Base-by-base conservation (phyloP, 352 stramenopile species). In the Stephanocyclus meneghinianus region DNA sequence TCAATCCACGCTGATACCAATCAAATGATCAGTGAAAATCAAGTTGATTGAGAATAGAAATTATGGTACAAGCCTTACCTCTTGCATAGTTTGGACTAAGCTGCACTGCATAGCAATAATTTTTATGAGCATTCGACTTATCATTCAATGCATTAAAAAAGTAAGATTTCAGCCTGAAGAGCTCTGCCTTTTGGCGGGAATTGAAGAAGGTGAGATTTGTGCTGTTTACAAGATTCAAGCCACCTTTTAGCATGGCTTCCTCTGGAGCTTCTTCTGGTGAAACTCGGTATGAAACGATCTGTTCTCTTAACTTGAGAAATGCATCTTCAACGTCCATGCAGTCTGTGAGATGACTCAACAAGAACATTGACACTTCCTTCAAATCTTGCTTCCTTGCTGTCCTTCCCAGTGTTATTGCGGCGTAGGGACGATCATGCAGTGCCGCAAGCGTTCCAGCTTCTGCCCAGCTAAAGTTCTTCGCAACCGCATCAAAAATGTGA, bases 191-290 rank as follows among this genome's bases (percentile, higher is more conserved):
- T 70, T 95, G 91, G n/a, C 61, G 61, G 29, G 69, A 55, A 66
- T 92, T 83, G 76, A 95, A 95, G 69, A 86, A 95, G n/a, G 85
- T 89, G 30, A 95, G 74, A 68, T 95, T 94, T n/a, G 91, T 94
- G 21, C 85, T 92, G 57, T 94, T 94, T n/a, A 94, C 83, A 10
- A 95, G 70, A 73, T 94, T 93, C 37, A 94, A 71, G 11, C 91
- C 90, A 50, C 84, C 84, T 74, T 88, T 80, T 26, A 93, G 68
- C 3, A 81, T 53, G 32, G 90, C 76, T 35, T 57, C 85, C 13
- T 73, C 71, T 42, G 80, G 71, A 42, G 83, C 77, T 35, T 57
- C 85, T 11, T 73, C 71, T 48, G 80, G 71, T 50, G 84, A 85
- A 62, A 82, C 72, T 65, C 83, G 74, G 68, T 84, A 91, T 11